Percentiles rank a stretch among this genome's conserved stretches.
These are phyloP conservation scores for Beauveria caledonica DNA, from an alignment of 2,329 filamentous ascomycete species.

Conservation along the genomic window DNA sequence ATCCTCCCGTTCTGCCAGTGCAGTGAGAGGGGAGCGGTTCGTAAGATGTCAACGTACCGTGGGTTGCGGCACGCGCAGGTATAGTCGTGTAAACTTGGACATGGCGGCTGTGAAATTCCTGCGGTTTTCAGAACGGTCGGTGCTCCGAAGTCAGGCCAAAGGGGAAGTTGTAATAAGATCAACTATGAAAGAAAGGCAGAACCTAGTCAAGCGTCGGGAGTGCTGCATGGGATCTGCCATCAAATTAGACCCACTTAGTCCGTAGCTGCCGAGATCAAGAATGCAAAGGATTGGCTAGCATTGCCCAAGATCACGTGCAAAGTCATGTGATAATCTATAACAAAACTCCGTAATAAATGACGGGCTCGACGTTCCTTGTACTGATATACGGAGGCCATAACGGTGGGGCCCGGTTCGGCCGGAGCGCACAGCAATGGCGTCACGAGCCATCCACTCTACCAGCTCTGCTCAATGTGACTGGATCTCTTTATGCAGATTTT, in stretches of 20 bases:
- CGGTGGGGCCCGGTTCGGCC: neutral
- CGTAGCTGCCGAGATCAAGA: constrained; percentile 11
- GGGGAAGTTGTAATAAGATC: neutral
- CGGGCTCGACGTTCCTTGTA: too few relatives aligned
- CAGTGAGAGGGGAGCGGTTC: neutral
- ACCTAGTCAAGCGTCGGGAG: neutral
- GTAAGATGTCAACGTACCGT: constrained; percentile 25
- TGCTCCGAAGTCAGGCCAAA: neutral
- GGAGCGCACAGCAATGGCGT: constrained; percentile 1
- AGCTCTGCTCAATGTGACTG: neutral
- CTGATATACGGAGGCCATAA: too few relatives aligned
- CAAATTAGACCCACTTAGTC: constrained; percentile 9
- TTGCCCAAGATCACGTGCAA: neutral
- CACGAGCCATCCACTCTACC: constrained; percentile 1
- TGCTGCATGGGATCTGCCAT: constrained; percentile 10
- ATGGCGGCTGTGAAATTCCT: neutral
- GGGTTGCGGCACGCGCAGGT: constrained; percentile 31
- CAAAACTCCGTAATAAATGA: too few relatives aligned
- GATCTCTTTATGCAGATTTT: neutral
- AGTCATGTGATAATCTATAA: neutral
- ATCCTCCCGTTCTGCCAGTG: constrained; percentile 2
- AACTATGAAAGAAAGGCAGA: neutral
- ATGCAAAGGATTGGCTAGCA: neutral
- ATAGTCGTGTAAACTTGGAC: constrained; percentile 23
- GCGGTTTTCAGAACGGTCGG: neutral